Conservation (phyloP, 208 protist genomes). For the Leishmania martiniquensis region DNA sequence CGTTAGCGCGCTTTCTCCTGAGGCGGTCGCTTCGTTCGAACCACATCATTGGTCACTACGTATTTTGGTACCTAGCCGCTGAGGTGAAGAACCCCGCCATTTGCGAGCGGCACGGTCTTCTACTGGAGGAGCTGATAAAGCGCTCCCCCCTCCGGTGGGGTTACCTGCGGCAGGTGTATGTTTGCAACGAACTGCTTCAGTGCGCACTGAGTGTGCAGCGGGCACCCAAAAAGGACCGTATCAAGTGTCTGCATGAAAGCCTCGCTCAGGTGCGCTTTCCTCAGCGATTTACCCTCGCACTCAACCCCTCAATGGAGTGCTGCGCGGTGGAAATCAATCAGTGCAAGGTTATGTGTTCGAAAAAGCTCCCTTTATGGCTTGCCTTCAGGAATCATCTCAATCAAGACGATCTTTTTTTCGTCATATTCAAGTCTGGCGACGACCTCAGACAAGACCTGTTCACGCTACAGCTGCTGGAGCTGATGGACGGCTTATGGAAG, state of each 20-base stretch:
- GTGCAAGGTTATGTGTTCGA: conserved; percentile 94
- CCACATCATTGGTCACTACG: conserved; percentile 77
- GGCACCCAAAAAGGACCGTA: conserved; percentile 56
- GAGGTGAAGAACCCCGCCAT: conserved; percentile 78
- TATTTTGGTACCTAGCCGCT: conserved; percentile 91
- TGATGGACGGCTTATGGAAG: conserved; percentile 95
- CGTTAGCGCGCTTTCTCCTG: conserved; percentile 75
- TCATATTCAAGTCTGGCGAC: conserved; percentile 93
- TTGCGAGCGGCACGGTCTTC: conserved; percentile 77
- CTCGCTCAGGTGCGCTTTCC: conserved; percentile 62
- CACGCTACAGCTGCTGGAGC: conserved; percentile 91
- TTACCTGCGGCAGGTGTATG: conserved; percentile 64
- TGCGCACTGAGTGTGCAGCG: conserved; percentile 60
- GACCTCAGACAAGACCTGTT: conserved; percentile 96
- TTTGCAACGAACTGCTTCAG: conserved; percentile 61
- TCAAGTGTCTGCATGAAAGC: conserved; percentile 42
- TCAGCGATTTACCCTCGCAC: conserved; percentile 61
- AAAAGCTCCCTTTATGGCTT: conserved; percentile 94
- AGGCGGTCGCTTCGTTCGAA: conserved; percentile 66
- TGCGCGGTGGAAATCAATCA: conserved; percentile 77
- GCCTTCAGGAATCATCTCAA: conserved; percentile 90
- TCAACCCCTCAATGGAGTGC: conserved; percentile 76
- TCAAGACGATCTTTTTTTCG: conserved; percentile 52
- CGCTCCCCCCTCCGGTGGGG: conserved; percentile 53
- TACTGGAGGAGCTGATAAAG: conserved; percentile 84